Percentiles rank a stretch among this genome's conserved stretches.
Evolutionary conservation across 2,329 filamentous ascomycete species (phyloP).

Genomic region (Cadophora sp.): DNA sequence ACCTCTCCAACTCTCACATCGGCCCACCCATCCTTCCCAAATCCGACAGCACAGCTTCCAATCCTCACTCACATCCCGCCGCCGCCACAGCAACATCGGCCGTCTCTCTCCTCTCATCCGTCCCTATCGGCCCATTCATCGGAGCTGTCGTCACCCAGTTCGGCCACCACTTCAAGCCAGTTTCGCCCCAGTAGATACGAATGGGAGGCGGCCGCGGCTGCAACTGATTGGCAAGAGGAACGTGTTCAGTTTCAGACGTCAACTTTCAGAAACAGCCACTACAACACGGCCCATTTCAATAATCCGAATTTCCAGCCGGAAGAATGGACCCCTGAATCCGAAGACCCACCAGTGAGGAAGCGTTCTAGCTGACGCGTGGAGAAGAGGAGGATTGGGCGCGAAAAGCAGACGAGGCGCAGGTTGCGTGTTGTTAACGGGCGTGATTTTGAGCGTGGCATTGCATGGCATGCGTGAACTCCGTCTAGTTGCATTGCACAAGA

Average conservation of each 20-base stretch:
- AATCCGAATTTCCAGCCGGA: conserved; percentile 68
- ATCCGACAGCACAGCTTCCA: conserved; percentile 31
- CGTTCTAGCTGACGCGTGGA: conserved; percentile 30
- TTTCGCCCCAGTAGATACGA: conserved; percentile 45
- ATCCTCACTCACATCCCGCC: conserved; percentile 34
- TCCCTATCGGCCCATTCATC: conserved; percentile 31
- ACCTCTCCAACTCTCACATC: conserved; percentile 31
- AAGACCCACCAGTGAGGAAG: conserved; percentile 38
- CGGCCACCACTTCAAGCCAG: conserved; percentile 29
- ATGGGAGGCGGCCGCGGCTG: conserved; percentile 38
- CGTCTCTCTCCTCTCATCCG: conserved; percentile 25
- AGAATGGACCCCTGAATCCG: conserved; percentile 50
- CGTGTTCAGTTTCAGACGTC: conserved; percentile 51
- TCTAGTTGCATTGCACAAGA: neutral
- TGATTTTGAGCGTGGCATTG: neutral
- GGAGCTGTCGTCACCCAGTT: conserved; percentile 34
- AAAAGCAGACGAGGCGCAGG: neutral
- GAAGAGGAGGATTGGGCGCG: conserved; percentile 17
- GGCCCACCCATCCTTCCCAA: conserved; percentile 29
- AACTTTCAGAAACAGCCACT: conserved; percentile 71
- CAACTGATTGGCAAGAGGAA: conserved; percentile 40
- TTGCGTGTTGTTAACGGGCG: conserved; percentile 14
- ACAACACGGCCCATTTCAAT: conserved; percentile 71
- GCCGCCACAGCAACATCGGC: conserved; percentile 23
- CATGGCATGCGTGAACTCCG: neutral